phyloP scores from a whole-genome alignment of 306 rosid species.

The Rosa chinensis region DNA sequence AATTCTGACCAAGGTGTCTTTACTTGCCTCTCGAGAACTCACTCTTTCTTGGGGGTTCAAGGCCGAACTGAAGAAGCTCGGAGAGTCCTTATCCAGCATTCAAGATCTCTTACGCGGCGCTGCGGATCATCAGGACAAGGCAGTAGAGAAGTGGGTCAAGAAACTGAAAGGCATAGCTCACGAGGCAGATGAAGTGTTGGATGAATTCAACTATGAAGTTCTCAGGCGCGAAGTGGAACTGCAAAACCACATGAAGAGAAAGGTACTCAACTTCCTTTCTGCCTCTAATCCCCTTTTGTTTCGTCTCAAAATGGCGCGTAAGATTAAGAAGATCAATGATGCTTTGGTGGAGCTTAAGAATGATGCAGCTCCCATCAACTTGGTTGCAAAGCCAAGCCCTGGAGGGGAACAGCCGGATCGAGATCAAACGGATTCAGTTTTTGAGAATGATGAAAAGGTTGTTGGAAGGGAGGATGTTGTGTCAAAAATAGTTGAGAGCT shows the following conservation, averaged over 20 bases:
- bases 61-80: background rate
- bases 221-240: too few relatives aligned
- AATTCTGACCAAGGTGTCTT: background rate
- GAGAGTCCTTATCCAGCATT: background rate
- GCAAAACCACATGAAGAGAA: too few relatives aligned
- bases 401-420: background rate
- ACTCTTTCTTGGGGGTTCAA: slow-evolving; percentile 1
- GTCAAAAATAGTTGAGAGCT: background rate
- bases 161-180: too few relatives aligned
- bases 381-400: background rate
- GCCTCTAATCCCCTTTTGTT: too few relatives aligned
- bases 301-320: background rate
- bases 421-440: background rate
- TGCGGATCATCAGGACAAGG: background rate
- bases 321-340: background rate
- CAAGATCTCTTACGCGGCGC: background rate
- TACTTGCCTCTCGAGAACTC: background rate
- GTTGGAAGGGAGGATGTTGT: background rate
- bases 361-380: background rate
- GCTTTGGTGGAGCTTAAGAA: background rate
- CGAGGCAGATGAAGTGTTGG: too few relatives aligned
- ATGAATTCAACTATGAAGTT: too few relatives aligned
- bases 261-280: too few relatives aligned
- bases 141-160: too few relatives aligned
- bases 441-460: background rate